Percentiles rank a stretch among this genome's conserved stretches.
These are phyloP conservation scores for Aspergillus kassunensis DNA, from an alignment of 495 filamentous ascomycete species.

Conservation along the genomic window DNA sequence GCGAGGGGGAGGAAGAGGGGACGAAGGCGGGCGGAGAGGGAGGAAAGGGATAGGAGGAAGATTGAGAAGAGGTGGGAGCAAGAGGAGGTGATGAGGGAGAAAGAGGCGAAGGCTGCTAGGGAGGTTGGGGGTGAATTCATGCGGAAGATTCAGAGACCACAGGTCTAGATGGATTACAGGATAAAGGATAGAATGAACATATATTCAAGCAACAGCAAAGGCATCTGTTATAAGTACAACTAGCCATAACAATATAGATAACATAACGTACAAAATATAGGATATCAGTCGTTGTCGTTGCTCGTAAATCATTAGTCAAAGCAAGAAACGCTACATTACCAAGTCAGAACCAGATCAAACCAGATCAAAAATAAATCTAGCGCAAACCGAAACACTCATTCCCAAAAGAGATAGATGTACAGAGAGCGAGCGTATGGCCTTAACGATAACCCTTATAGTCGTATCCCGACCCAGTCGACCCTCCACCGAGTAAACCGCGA, in stretches of 20 bases:
- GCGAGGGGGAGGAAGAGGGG: constrained; percentile 34
- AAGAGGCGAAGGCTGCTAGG: constrained; percentile 29
- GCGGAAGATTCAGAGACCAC: constrained; percentile 21
- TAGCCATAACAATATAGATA: not conserved
- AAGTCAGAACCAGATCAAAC: constrained; percentile 1
- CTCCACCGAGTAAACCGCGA: constrained; percentile 33
- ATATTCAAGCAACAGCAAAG: too few species aligned
- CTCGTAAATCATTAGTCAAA: constrained; percentile 10
- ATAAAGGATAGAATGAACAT: not conserved
- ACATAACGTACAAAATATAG: constrained; percentile 6
- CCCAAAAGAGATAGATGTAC: constrained; percentile 8
- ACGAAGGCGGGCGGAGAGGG: constrained; percentile 32
- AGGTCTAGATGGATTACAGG: not conserved
- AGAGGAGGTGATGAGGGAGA: constrained; percentile 37
- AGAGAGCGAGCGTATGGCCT: not conserved
- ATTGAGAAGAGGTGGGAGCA: constrained; percentile 36
- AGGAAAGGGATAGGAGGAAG: constrained; percentile 32
- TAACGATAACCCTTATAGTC: constrained; percentile 31
- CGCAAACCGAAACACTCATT: constrained; percentile 5
- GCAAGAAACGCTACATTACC: constrained; percentile 4
- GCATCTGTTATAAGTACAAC: too few species aligned
- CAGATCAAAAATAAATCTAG: not conserved
- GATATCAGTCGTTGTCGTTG: constrained; percentile 12
- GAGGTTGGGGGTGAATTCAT: constrained; percentile 33
- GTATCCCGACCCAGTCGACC: constrained; percentile 23